Evolutionary conservation across 2,329 filamentous ascomycete species (phyloP), one percentile per base, ranked within the genome.

Genomic region (Aureobasidium musti): DNA sequence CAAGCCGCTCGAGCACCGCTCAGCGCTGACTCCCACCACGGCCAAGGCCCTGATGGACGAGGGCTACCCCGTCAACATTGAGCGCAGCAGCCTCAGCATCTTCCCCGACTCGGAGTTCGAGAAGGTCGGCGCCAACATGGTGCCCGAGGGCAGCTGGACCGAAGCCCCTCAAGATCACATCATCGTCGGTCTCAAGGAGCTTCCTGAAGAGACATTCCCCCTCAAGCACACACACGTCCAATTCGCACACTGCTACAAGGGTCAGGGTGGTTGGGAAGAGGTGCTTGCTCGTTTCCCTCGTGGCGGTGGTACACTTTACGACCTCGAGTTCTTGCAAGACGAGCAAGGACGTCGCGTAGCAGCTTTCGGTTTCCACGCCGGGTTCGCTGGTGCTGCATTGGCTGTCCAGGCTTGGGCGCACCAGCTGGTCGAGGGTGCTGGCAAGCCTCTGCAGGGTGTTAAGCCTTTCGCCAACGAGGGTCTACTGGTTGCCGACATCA

Each of bases 271-370:
- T 33, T 97, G 91, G 91, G 86, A 91, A 67, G 84, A 86, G 49
- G 90, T 92, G 6, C 86, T 97, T n/a, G 83, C 87, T 67, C 85
- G 93, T 66, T 97, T 92, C 77, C 85, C 90, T 33, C 84, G 87
- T 28, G 92, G 91, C 67, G 87, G 87, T 65, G 91, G 91, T 71
- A 89, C 86, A 0, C 86, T 97, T 17, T 86, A 92, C 67, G 93
- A 97, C 74, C 84, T 97, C 43, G 93, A 97, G 76, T 97, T 97
- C 77, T 82, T 97, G 43, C 85, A 86, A 45, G 89, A 96, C 71
- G 85, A 88, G 70, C 83, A 81, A 35, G 90, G 90, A 43, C 83
- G 90, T 54, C 82, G 91, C 68, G 88, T 93, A 1, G 88, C 89
- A 10, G 87, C 88, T 0, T 91, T 92, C 72, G 85, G 89, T 67